Evolutionary conservation across 805 yeast genomes (phyloP).

Genomic region (Zygoascus biomembranicola): DNA sequence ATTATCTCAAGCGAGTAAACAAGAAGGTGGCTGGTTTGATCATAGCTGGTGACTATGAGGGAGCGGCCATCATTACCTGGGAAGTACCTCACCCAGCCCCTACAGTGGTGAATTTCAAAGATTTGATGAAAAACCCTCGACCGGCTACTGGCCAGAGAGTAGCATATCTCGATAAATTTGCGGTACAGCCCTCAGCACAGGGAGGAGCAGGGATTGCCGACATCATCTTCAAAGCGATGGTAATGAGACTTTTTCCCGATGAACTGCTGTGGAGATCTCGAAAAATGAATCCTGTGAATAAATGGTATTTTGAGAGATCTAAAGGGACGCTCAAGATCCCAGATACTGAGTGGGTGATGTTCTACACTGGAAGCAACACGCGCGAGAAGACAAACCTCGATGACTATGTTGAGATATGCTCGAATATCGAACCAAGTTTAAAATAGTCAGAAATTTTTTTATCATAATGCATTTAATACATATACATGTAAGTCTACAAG

Average conservation of each 20-base stretch:
- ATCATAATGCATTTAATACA: background rate
- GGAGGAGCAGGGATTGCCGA: conserved; percentile 94
- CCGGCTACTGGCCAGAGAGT: conserved; percentile 26
- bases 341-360: conserved; percentile 34
- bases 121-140: conserved; percentile 1
- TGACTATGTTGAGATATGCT: conserved; percentile 47
- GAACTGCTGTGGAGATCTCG: conserved; percentile 90
- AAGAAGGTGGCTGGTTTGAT: conserved; percentile 65
- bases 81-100: conserved; percentile 40
- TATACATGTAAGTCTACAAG: background rate
- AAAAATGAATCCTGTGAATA: conserved; percentile 80
- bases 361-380: conserved; percentile 34
- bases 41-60: conserved; percentile 90
- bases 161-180: conserved; percentile 89
- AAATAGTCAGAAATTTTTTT: background rate
- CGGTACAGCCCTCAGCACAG: conserved; percentile 73
- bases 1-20: conserved; percentile 60
- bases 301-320: conserved; percentile 95
- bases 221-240: conserved; percentile 75
- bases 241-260: conserved; percentile 51
- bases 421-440: conserved; percentile 49
- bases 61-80: conserved; percentile 88
- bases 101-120: background rate
- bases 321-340: conserved; percentile 52
- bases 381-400: conserved; percentile 31